Evolutionary conservation across 345 rosid species (phyloP).

Genomic region (Theobroma cacao): DNA sequence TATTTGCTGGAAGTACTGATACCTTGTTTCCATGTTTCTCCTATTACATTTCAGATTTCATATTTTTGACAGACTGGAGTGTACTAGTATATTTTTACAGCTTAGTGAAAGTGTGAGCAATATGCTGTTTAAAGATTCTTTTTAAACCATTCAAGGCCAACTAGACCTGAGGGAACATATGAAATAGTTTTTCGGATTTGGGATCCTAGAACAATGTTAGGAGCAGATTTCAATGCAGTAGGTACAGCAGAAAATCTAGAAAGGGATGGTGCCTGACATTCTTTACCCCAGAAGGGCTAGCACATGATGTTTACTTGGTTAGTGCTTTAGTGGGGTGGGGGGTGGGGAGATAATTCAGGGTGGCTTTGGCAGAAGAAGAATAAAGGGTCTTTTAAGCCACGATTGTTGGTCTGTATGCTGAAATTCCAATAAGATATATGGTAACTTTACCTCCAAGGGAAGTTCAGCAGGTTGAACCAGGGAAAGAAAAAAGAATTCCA

Average conservation of each 20-base stretch:
- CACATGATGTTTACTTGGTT: too few relatives aligned
- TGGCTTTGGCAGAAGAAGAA: too few relatives aligned
- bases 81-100: not conserved
- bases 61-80: not conserved
- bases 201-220: not conserved
- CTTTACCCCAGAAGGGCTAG: too few relatives aligned
- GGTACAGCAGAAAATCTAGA: not conserved
- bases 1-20: not conserved
- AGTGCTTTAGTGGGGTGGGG: not conserved
- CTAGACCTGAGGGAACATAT: not conserved
- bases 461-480: not conserved
- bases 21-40: not conserved
- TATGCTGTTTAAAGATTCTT: not conserved
- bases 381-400: not conserved
- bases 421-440: not conserved
- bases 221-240: not conserved
- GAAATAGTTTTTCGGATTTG: not conserved
- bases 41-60: not conserved
- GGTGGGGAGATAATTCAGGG: too few relatives aligned
- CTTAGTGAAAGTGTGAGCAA: not conserved
- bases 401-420: not conserved
- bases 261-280: not conserved
- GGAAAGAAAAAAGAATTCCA: too few relatives aligned
- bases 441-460: not conserved
- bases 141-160: not conserved